Evolutionary conservation across 345 rosid species (phyloP).

Genomic region (Acer campestre): DNA sequence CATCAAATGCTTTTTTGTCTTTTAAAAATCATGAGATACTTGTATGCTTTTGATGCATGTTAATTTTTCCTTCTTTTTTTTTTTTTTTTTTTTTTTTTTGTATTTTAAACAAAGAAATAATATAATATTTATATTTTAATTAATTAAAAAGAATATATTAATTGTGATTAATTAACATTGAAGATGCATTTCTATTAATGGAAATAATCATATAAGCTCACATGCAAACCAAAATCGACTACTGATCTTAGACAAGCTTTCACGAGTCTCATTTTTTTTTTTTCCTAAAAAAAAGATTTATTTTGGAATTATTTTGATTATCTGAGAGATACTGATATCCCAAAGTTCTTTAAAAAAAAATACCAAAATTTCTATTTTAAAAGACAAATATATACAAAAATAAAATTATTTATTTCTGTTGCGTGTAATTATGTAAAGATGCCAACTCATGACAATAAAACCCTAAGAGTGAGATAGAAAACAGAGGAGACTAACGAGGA

Average conservation of each 20-base stretch:
- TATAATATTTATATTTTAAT: neutral
- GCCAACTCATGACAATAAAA: neutral
- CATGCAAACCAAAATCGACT: slow-evolving; percentile 6
- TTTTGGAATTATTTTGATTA: neutral
- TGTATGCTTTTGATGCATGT: slow-evolving; percentile 34
- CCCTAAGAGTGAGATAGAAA: neutral
- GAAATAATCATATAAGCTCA: slow-evolving; percentile 13
- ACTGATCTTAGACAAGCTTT: neutral
- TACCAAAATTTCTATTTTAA: no score
- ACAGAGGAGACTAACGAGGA: neutral
- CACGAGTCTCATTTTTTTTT: neutral
- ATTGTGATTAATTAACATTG: neutral
- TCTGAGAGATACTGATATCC: neutral
- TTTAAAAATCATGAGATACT: slow-evolving; percentile 18
- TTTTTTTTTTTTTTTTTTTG: slow-evolving; percentile 1
- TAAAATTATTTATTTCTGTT: neutral
- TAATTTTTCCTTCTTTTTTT: neutral
- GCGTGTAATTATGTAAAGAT: neutral
- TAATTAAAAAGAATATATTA: neutral
- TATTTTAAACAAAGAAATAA: neutral
- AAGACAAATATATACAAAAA: neutral
- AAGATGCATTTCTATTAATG: neutral
- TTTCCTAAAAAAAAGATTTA: no score
- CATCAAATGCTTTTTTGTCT: slow-evolving; percentile 29
- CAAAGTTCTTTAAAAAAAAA: neutral